Conservation (phyloP, 352 stramenopile species). For the Globisporangium megalacanthum region DNA sequence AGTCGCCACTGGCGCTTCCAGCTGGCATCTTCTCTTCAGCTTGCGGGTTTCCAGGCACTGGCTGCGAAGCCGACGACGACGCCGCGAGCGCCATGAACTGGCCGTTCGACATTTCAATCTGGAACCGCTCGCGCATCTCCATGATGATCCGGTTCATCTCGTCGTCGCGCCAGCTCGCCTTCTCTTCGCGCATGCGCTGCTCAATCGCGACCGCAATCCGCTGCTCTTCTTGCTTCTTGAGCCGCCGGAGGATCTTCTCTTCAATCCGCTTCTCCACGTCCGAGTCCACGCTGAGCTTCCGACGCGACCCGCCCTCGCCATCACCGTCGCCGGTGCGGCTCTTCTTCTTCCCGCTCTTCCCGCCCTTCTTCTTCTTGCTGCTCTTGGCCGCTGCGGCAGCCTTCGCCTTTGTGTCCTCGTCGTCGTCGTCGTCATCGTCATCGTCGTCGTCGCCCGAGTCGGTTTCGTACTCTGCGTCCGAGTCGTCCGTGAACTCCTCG, state of each 20-base stretch:
- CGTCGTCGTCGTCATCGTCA: constrained; percentile 58
- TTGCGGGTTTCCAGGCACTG: constrained; percentile 39
- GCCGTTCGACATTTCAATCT: constrained; percentile 70
- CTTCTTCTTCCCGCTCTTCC: constrained; percentile 44
- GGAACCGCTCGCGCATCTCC: constrained; percentile 83
- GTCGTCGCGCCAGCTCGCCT: constrained; percentile 84
- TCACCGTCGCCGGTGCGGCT: constrained; percentile 41
- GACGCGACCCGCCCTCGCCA: constrained; percentile 21
- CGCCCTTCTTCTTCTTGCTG: constrained; percentile 37
- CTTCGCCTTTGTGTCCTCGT: constrained; percentile 60
- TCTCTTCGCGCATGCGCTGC: constrained; percentile 73
- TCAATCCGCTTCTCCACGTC: constrained; percentile 81
- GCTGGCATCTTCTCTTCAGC: constrained; percentile 55
- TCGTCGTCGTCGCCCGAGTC: constrained; percentile 49
- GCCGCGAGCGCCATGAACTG: constrained; percentile 35
- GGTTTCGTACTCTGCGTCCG: constrained; percentile 64
- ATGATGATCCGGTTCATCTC: constrained; percentile 90
- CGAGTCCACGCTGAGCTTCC: constrained; percentile 64
- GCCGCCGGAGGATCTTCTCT: constrained; percentile 79
- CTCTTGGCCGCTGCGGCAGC: constrained; percentile 9
- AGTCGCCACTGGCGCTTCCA: constrained; percentile 11
- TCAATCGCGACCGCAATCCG: constrained; percentile 82
- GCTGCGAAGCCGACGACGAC: background rate
- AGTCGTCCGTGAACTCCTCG: constrained; percentile 50
- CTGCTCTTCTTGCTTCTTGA: constrained; percentile 87